Conservation (phyloP, 2,329 filamentous ascomycete genomes). For the Fusarium odoratissimum region DNA sequence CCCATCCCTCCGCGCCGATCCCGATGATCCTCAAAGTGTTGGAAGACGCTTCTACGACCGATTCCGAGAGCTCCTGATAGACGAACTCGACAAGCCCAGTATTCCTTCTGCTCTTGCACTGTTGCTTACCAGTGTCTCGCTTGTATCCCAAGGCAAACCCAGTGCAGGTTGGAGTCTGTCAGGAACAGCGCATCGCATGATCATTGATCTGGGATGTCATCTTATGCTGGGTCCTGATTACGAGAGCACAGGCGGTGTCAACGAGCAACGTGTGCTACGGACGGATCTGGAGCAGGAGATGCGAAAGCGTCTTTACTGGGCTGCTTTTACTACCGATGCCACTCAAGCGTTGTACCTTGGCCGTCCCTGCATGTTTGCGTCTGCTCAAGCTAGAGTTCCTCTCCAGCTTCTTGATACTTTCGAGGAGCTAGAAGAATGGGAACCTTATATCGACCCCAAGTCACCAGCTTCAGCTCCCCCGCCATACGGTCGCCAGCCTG, state of each 20-base stretch:
- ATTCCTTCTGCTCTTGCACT: slow-evolving; percentile 54
- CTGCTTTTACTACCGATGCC: slow-evolving; percentile 50
- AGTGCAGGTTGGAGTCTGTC: slow-evolving; percentile 52
- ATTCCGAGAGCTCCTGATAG: slow-evolving; percentile 51
- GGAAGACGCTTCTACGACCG: slow-evolving; percentile 53
- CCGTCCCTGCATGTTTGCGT: slow-evolving; percentile 49
- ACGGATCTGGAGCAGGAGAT: slow-evolving; percentile 49
- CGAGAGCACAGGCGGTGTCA: slow-evolving; percentile 42
- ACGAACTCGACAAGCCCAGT: slow-evolving; percentile 49
- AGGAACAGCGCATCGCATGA: slow-evolving; percentile 54
- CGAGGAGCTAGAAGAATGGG: slow-evolving; percentile 51
- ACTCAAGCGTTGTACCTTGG: slow-evolving; percentile 50
- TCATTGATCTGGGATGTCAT: slow-evolving; percentile 53
- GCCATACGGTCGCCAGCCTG: slow-evolving; percentile 44
- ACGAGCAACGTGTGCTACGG: slow-evolving; percentile 43
- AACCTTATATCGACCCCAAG: slow-evolving; percentile 48
- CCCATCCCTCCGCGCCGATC: slow-evolving; percentile 48
- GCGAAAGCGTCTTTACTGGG: slow-evolving; percentile 51
- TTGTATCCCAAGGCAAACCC: slow-evolving; percentile 49
- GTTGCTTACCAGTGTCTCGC: slow-evolving; percentile 48
- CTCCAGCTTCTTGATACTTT: slow-evolving; percentile 48
- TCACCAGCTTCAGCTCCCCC: slow-evolving; percentile 43
- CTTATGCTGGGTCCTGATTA: slow-evolving; percentile 47
- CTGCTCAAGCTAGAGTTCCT: slow-evolving; percentile 49
- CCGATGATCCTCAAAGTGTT: slow-evolving; percentile 49